These are phyloP conservation scores for Multifurca ochricompacta DNA, from an alignment of 768 basidiomycete species.

Conservation along the genomic window DNA sequence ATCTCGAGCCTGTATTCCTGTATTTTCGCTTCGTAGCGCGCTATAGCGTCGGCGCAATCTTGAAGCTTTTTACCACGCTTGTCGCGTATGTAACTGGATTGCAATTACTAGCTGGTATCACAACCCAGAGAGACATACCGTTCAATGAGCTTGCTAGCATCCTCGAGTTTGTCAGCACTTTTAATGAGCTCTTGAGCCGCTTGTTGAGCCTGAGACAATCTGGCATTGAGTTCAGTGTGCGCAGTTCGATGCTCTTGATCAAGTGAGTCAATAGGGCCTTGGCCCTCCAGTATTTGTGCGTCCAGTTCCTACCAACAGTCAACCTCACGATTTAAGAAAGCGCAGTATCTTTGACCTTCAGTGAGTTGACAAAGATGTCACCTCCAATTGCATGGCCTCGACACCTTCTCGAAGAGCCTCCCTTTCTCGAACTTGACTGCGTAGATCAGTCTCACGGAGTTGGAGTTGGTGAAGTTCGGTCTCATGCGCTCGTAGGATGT, in stretches of 20 bases:
- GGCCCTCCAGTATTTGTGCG: constrained; percentile 47
- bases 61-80: constrained; percentile 53
- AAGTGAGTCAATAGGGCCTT: constrained; percentile 56
- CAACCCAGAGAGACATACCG: constrained; percentile 35
- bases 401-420: constrained; percentile 48
- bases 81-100: constrained; percentile 61
- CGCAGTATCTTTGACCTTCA: constrained; percentile 38
- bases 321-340: not conserved
- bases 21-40: constrained; percentile 40
- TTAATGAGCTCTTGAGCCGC: constrained; percentile 58
- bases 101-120: not conserved
- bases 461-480: constrained; percentile 56
- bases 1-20: constrained; percentile 34
- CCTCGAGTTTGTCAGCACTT: constrained; percentile 52
- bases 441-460: constrained; percentile 49
- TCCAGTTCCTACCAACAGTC: constrained; percentile 49
- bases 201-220: constrained; percentile 45
- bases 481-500: constrained; percentile 46
- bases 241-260: constrained; percentile 45
- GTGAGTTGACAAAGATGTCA: constrained; percentile 35
- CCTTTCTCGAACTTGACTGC: constrained; percentile 53
- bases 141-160: constrained; percentile 56
- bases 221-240: constrained; percentile 43
- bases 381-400: constrained; percentile 50
- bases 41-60: constrained; percentile 51